Conservation (phyloP, 2,329 filamentous ascomycete species). For the Aspergillus hiratsukae region DNA sequence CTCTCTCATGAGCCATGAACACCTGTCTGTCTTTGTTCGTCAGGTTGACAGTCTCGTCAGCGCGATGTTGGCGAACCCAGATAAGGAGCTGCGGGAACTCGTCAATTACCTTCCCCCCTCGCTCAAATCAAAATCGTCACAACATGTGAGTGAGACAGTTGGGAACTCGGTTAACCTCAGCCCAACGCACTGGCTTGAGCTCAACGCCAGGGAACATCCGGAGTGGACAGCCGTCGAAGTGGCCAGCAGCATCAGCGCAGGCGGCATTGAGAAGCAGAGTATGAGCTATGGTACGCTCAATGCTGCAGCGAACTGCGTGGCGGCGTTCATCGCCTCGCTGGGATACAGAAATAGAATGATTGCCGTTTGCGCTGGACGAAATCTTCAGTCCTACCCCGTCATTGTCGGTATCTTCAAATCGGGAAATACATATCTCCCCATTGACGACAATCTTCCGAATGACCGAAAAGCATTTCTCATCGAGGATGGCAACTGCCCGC, state of each 20-base stretch:
- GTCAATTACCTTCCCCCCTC: slow-evolving; percentile 18
- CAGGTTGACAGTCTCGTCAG: slow-evolving; percentile 28
- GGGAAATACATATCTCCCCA: slow-evolving; percentile 33
- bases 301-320: slow-evolving; percentile 20
- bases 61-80: slow-evolving; percentile 24
- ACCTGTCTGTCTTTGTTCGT: slow-evolving; percentile 24
- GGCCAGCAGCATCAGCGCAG: slow-evolving; percentile 16
- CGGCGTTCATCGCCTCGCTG: slow-evolving; percentile 18
- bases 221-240: slow-evolving; percentile 29
- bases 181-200: slow-evolving; percentile 28
- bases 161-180: slow-evolving; percentile 14
- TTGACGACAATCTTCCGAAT: slow-evolving; percentile 28
- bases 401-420: slow-evolving; percentile 31
- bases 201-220: slow-evolving; percentile 21
- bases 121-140: slow-evolving; percentile 21
- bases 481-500: slow-evolving; percentile 23
- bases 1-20: slow-evolving; percentile 22
- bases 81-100: slow-evolving; percentile 20
- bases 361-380: slow-evolving; percentile 25
- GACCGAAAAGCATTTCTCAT: slow-evolving; percentile 28
- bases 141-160: slow-evolving; percentile 14
- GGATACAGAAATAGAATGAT: slow-evolving; percentile 23
- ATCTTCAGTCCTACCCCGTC: slow-evolving; percentile 24
- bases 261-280: slow-evolving; percentile 17
- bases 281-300: slow-evolving; percentile 25